Evolutionary conservation across 2,329 filamentous ascomycete genomes (phyloP).

Genomic region (Chalara sp.): DNA sequence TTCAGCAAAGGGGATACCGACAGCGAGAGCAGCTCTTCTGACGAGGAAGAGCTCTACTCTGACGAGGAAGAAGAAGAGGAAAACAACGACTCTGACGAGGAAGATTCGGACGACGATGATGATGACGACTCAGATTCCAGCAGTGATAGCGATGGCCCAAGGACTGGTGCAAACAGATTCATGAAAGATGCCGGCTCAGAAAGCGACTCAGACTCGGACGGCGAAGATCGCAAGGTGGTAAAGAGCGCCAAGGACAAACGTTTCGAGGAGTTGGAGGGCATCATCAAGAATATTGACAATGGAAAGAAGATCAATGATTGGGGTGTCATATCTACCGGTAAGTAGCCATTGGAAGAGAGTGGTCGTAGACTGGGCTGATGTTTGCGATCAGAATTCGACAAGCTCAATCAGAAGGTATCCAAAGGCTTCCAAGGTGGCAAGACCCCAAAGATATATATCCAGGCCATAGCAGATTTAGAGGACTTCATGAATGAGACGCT

Average conservation of each 20-base stretch:
- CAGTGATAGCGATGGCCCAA: constrained; percentile 57
- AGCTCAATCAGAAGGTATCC: constrained; percentile 77
- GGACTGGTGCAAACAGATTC: constrained; percentile 73
- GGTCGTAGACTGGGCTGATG: constrained; percentile 12
- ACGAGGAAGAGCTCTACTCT: constrained; percentile 91
- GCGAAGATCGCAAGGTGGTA: constrained; percentile 77
- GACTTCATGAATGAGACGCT: constrained; percentile 90
- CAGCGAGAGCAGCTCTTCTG: constrained; percentile 83
- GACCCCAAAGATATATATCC: constrained; percentile 86
- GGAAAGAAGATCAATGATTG: constrained; percentile 97
- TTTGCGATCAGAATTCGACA: constrained; percentile 73
- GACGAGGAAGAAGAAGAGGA: constrained; percentile 58
- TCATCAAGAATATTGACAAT: constrained; percentile 89
- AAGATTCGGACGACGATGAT: constrained; percentile 41
- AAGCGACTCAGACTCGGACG: constrained; percentile 76
- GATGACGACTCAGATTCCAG: constrained; percentile 50
- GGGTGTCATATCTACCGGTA: constrained; percentile 85
- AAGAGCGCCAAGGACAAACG: constrained; percentile 99
- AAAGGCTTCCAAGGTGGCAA: constrained; percentile 74
- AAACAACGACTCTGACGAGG: constrained; percentile 37
- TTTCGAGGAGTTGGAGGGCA: constrained; percentile 85
- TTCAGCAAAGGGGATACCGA: constrained; percentile 93
- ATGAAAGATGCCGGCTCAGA: constrained; percentile 64
- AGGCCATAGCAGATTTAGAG: constrained; percentile 87
- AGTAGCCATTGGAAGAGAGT: constrained; percentile 27